These are phyloP conservation scores for Cubamyces sp. DNA, from an alignment of 768 basidiomycete species.

Conservation along the genomic window DNA sequence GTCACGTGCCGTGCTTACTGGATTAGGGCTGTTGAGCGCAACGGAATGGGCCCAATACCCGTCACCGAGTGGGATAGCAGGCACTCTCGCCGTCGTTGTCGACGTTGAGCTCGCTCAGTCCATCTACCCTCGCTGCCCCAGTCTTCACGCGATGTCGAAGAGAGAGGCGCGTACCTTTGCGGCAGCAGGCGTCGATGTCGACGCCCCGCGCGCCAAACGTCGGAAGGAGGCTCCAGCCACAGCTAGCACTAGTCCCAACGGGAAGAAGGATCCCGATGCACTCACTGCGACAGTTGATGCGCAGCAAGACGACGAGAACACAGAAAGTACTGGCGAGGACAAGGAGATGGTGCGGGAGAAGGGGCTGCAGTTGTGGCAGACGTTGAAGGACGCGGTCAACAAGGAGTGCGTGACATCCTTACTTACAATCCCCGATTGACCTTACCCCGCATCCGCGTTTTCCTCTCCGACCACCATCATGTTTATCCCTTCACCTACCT, in stretches of 20 bases:
- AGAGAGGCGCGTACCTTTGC: slow-evolving; percentile 48
- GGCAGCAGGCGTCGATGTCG: slow-evolving; percentile 43
- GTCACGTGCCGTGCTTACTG: slow-evolving; percentile 23
- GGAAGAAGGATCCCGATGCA: slow-evolving; percentile 42
- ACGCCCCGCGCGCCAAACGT: slow-evolving; percentile 55
- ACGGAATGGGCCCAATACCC: slow-evolving; percentile 6
- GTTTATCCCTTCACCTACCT: slow-evolving; percentile 33
- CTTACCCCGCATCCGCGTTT: slow-evolving; percentile 32
- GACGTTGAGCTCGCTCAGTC: slow-evolving; percentile 14
- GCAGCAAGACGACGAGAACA: slow-evolving; percentile 37
- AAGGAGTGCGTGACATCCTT: slow-evolving; percentile 78
- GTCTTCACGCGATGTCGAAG: slow-evolving; percentile 46
- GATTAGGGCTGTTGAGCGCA: slow-evolving; percentile 18
- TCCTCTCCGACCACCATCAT: slow-evolving; percentile 30
- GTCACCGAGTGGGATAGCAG: slow-evolving; percentile 16
- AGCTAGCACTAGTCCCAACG: slow-evolving; percentile 9
- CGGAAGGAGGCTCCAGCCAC: slow-evolving; percentile 46
- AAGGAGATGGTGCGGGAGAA: slow-evolving; percentile 57
- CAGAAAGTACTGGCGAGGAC: slow-evolving; percentile 35
- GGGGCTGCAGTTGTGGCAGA: slow-evolving; percentile 75
- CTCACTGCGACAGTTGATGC: slow-evolving; percentile 42
- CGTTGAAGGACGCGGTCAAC: slow-evolving; percentile 80
- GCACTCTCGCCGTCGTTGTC: slow-evolving; percentile 14
- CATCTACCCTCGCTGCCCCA: background rate
- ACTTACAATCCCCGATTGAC: slow-evolving; percentile 19